These are phyloP conservation scores for Solanum ossicruentum DNA, from an alignment of 257 asterid species.

Conservation along the genomic window DNA sequence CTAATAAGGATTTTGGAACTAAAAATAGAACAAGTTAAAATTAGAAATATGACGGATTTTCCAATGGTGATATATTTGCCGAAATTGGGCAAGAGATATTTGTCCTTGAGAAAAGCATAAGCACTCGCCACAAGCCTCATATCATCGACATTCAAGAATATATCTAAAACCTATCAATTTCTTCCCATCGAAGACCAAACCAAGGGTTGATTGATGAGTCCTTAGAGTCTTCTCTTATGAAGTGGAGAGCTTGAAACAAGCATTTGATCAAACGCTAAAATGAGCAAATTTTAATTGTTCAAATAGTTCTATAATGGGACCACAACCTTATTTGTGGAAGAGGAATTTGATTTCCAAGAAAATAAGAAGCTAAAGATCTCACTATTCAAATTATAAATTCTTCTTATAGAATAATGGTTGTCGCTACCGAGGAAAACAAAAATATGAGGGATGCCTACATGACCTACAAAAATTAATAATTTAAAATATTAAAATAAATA, in stretches of 20 bases:
- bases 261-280: conserved; percentile 19
- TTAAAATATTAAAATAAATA: too few relatives aligned
- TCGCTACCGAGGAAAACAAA: not conserved
- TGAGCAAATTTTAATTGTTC: not conserved
- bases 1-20: not conserved
- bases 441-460: not conserved
- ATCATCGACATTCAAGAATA: conserved; percentile 92
- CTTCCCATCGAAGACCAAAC: conserved; percentile 16
- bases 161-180: conserved; percentile 76
- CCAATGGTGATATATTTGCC: conserved; percentile 62
- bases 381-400: not conserved
- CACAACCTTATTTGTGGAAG: not conserved
- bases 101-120: conserved; percentile 51
- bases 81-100: conserved; percentile 57
- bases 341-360: not conserved
- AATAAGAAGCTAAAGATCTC: not conserved
- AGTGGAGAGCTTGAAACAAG: conserved; percentile 71
- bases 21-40: not conserved
- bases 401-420: not conserved
- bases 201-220: conserved; percentile 8
- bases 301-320: not conserved
- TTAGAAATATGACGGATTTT: not conserved
- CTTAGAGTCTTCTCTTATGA: conserved; percentile 32
- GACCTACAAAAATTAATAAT: not conserved
- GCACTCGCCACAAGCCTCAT: conserved; percentile 78